Evolutionary conservation across 2,329 filamentous ascomycete genomes (phyloP).

Genomic region (Arthrobotrys musiformis): DNA sequence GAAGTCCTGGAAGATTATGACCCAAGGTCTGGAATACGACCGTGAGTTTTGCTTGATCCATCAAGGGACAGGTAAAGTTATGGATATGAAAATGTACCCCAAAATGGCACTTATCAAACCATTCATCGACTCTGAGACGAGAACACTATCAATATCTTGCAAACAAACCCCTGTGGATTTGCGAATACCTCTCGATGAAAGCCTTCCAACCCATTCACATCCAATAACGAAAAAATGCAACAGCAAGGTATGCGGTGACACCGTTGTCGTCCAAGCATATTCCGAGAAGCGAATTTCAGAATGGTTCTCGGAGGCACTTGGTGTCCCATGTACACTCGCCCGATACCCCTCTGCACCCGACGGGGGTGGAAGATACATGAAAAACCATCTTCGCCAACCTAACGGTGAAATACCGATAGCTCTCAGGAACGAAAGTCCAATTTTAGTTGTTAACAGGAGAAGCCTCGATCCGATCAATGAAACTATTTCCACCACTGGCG

Average conservation of each 20-base stretch:
- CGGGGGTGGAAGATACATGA: slow-evolving; percentile 74
- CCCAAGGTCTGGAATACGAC: slow-evolving; percentile 91
- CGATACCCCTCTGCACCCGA: slow-evolving; percentile 78
- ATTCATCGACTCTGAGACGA: slow-evolving; percentile 74
- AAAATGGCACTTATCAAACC: slow-evolving; percentile 87
- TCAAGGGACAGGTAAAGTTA: slow-evolving; percentile 80
- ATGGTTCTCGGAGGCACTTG: slow-evolving; percentile 82
- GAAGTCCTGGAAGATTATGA: slow-evolving; percentile 77
- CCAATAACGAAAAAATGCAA: slow-evolving; percentile 60
- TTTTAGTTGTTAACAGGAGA: slow-evolving; percentile 81
- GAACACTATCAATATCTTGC: slow-evolving; percentile 73
- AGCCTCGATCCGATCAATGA: slow-evolving; percentile 83
- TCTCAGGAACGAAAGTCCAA: slow-evolving; percentile 92
- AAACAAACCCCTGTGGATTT: slow-evolving; percentile 57
- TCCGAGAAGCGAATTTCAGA: slow-evolving; percentile 71
- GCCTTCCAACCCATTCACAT: slow-evolving; percentile 62
- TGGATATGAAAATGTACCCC: slow-evolving; percentile 81
- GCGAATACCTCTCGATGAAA: slow-evolving; percentile 58
- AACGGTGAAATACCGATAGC: slow-evolving; percentile 70
- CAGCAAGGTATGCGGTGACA: slow-evolving; percentile 79
- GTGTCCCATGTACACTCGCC: slow-evolving; percentile 82
- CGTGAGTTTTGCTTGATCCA: slow-evolving; percentile 96
- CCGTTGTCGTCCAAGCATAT: slow-evolving; percentile 77
- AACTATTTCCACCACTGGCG: slow-evolving; percentile 72
- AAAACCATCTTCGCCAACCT: slow-evolving; percentile 72